Evolutionary conservation across 2,329 filamentous ascomycete species (phyloP).

Genomic region (Scytalidium sp.): DNA sequence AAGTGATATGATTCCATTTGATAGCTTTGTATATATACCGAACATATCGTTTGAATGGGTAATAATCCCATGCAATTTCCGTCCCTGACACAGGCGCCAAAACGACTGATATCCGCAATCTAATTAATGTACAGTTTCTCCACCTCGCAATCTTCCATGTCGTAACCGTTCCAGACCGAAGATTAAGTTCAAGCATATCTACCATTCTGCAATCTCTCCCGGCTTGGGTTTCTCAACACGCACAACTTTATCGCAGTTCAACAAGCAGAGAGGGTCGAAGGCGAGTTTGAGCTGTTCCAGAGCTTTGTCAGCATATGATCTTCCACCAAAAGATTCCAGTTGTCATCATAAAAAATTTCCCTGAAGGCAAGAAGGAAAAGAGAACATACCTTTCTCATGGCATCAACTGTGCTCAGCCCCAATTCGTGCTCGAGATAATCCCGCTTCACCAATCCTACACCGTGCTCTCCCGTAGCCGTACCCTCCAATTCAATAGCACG

Average conservation of each 20-base stretch:
- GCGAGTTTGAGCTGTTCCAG: conserved; percentile 67
- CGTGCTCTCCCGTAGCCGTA: conserved; percentile 83
- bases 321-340: neutral
- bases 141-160: neutral
- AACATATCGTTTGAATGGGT: too few species aligned
- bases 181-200: too few species aligned
- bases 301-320: conserved; percentile 6
- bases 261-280: conserved; percentile 69
- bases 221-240: conserved; percentile 54
- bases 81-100: too few species aligned
- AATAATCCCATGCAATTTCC: too few species aligned
- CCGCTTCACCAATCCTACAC: conserved; percentile 79
- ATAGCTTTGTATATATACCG: too few species aligned
- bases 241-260: conserved; percentile 67
- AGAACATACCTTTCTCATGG: conserved; percentile 70
- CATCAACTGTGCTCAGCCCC: conserved; percentile 69
- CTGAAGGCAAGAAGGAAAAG: neutral
- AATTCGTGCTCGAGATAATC: conserved; percentile 80
- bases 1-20: too few species aligned
- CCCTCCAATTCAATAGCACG: conserved; percentile 81
- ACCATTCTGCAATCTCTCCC: conserved; percentile 46
- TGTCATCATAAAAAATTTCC: neutral
- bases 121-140: neutral
- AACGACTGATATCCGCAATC: too few species aligned
- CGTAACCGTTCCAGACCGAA: too few species aligned